A percentile compares a stretch with the other conserved stretches of the same genome.
Conservation (phyloP, 176 grass and related monocot species). For the Dendrocalamus sinicus region DNA sequence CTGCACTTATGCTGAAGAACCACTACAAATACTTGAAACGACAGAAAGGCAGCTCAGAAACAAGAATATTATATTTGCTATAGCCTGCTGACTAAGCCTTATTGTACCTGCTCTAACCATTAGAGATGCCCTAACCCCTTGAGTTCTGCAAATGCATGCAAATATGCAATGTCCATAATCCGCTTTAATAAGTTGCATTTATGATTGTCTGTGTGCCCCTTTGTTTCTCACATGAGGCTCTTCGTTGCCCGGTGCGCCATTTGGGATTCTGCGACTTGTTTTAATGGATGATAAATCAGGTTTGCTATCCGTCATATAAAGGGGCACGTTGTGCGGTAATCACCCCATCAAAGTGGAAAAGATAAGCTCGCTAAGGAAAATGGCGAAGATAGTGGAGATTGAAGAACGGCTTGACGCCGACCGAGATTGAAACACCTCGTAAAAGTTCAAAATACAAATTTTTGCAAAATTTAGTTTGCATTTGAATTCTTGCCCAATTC, state of each 20-base stretch:
- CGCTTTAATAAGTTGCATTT: slow-evolving; percentile 8
- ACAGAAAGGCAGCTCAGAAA: no score
- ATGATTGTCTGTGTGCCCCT: slow-evolving; percentile 13
- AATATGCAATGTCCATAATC: background rate
- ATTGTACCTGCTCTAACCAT: no score
- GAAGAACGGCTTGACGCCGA: background rate
- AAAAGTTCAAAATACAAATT: no score
- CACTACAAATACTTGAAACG: no score
- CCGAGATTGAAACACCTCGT: no score
- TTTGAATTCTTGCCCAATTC: no score
- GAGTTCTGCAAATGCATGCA: background rate
- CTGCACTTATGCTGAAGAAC: no score
- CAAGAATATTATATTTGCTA: no score
- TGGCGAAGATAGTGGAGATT: slow-evolving; percentile 42
- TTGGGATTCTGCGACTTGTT: slow-evolving; percentile 42
- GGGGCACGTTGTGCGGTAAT: background rate
- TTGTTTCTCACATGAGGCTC: slow-evolving; percentile 35
- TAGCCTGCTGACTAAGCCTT: no score
- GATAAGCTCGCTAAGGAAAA: background rate
- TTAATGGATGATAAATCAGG: slow-evolving; percentile 11
- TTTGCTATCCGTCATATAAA: slow-evolving; percentile 40
- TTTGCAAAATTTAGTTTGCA: no score
- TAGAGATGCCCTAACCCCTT: background rate
- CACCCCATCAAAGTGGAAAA: background rate
- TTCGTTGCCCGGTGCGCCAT: slow-evolving; percentile 22